These are phyloP conservation scores for Daedaleopsis sinensis DNA, from an alignment of 768 basidiomycete genomes.

Conservation along the genomic window DNA sequence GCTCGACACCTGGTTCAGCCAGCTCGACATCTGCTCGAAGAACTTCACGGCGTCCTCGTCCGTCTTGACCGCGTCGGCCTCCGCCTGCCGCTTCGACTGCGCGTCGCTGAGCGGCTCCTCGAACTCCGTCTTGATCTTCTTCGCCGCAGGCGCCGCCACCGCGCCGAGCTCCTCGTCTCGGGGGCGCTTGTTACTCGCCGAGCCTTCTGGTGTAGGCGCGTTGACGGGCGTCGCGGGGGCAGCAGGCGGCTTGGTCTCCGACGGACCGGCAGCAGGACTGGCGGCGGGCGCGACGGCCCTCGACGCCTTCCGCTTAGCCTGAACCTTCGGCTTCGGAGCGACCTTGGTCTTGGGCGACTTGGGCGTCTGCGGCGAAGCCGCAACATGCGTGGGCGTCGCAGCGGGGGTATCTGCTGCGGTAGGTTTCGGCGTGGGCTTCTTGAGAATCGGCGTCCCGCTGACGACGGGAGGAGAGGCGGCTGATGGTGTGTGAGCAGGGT, in stretches of 20 bases:
- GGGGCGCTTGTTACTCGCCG: conserved; percentile 45
- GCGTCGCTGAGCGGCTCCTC: conserved; percentile 60
- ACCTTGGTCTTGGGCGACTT: conserved; percentile 72
- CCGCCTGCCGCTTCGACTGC: conserved; percentile 42
- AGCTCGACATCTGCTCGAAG: conserved; percentile 64
- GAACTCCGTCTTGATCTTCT: conserved; percentile 74
- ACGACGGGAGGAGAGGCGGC: conserved; percentile 10
- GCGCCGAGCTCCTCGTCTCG: conserved; percentile 51
- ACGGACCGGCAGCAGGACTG: conserved; percentile 38
- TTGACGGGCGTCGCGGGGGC: conserved; percentile 22
- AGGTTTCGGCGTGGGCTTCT: conserved; percentile 24
- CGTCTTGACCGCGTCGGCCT: conserved; percentile 54
- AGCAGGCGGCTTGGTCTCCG: conserved; percentile 27
- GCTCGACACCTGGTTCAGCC: conserved; percentile 54
- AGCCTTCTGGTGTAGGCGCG: conserved; percentile 21
- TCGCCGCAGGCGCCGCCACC: conserved; percentile 30
- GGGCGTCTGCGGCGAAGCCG: conserved; percentile 64
- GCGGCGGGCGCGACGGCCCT: conserved; percentile 34
- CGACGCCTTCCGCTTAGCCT: conserved; percentile 36
- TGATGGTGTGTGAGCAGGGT: conserved; percentile 3
- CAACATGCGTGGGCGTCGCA: conserved; percentile 34
- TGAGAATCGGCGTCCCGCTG: conserved; percentile 14
- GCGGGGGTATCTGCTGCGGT: conserved; percentile 11
- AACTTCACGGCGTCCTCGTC: conserved; percentile 68
- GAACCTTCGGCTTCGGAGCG: conserved; percentile 41